Base-by-base conservation (phyloP, 306 rosid species). In the Citrullus amarus region DNA sequence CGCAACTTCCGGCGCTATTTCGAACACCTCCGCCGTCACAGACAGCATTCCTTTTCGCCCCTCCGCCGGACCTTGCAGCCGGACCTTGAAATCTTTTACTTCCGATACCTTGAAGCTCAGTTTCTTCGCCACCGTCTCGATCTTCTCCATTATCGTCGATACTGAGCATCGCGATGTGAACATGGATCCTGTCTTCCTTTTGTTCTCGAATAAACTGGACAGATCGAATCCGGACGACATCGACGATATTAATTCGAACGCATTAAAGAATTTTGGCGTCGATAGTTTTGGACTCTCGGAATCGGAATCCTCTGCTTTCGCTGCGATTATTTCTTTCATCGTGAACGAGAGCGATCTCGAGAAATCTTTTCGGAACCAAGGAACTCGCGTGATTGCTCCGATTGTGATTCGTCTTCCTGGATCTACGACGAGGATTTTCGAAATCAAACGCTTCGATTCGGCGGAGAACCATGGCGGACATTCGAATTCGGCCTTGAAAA, bases 211-310 rank as follows among this genome's bases (percentile, higher is more conserved):
- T 84, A 92, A 82, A 15, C 86, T 90, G 15, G 97, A 90, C 34
- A 92, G 82, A 55, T 92, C 93, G 54, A 92, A 90, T 11, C 96
- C 97, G 2, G 93, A 87, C 0, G 96, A 89, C 97, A 92, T 92
- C 1, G 96, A 83, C 3, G 97, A 85, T 6, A 92, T 89, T 8
- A 92, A 83, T 78, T 92, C 90, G 53, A 90, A 92, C 4, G 97
- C 97, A 78, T 92, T 92, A 85, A 87, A 90, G 77, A 86, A 92
- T 36, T 84, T 89, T 0, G 97, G 93, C 43, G 93, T 81, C 25
- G 86, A 81, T 2, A 75, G 59, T 81, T 84, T 80, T 32, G 85
- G 80, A 18, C 63, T 74, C 11, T 69, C 75, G 41, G 22, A 1
- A 8, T 71, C 60, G 8, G 6, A 81, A 5, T 76, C 82, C 3